Conservation (phyloP, 129 eudicot species). For the Flaveria ramosissima region DNA sequence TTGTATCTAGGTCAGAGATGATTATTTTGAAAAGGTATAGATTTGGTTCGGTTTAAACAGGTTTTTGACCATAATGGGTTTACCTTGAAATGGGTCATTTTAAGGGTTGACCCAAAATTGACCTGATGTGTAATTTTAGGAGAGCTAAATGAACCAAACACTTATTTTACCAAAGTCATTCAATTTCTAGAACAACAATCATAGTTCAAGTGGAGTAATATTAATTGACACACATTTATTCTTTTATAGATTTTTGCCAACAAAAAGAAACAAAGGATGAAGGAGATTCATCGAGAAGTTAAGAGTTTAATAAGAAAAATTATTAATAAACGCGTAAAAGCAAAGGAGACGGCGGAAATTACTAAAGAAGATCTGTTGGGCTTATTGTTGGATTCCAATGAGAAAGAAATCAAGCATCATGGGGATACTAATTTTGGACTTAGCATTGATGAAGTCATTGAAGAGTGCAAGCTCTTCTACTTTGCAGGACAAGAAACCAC, state of each 20-base stretch:
- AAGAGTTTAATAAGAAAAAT: constrained; percentile 20
- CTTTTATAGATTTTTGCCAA: constrained; percentile 26
- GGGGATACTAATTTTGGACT: constrained; percentile 14
- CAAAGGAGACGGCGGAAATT: not conserved
- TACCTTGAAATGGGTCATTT: not conserved
- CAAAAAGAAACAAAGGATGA: constrained; percentile 36
- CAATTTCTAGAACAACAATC: too few species aligned
- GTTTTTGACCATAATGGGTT: too few species aligned
- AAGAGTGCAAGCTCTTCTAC: constrained; percentile 33
- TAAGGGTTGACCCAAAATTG: not conserved
- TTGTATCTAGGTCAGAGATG: too few species aligned
- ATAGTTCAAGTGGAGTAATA: too few species aligned
- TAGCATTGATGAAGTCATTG: constrained; percentile 27
- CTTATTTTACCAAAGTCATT: too few species aligned
- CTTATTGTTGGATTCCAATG: constrained; percentile 28
- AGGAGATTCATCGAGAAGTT: constrained; percentile 12
- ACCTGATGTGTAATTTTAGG: not conserved
- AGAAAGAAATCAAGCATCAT: constrained; percentile 28
- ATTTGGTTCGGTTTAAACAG: too few species aligned
- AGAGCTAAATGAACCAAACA: too few species aligned
- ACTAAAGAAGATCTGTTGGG: constrained; percentile 26
- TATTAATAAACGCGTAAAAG: constrained; percentile 17
- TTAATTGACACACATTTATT: not conserved
- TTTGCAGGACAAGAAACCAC: constrained; percentile 35
- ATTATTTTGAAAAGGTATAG: too few species aligned